Percentiles rank a stretch among this genome's conserved stretches.
Conservation (phyloP, 2,329 filamentous ascomycete species). For the Beauveria medogensis region DNA sequence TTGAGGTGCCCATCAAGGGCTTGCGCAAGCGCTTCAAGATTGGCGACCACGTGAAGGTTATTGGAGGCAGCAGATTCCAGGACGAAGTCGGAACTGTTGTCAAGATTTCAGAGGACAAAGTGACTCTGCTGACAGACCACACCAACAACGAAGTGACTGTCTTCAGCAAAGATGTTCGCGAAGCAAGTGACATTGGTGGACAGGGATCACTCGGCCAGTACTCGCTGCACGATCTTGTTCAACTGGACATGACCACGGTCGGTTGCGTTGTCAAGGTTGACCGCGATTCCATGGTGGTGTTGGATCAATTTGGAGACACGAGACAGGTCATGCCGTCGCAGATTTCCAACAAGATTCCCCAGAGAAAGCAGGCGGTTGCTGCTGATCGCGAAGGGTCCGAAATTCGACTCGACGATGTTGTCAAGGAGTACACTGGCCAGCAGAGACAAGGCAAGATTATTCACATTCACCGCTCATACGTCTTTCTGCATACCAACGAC, state of each 20-base stretch:
- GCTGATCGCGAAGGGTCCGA: slow-evolving; percentile 91
- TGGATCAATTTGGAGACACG: slow-evolving; percentile 83
- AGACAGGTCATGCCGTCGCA: slow-evolving; percentile 83
- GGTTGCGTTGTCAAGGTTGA: slow-evolving; percentile 93
- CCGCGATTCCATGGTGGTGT: slow-evolving; percentile 77
- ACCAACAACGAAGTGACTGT: slow-evolving; percentile 91
- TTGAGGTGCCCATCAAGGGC: slow-evolving; percentile 88
- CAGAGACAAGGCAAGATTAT: slow-evolving; percentile 80
- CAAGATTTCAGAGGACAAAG: slow-evolving; percentile 82
- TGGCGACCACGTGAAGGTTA: slow-evolving; percentile 97
- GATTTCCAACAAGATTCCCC: slow-evolving; percentile 80
- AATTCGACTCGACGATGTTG: slow-evolving; percentile 82
- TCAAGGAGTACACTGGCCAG: slow-evolving; percentile 84
- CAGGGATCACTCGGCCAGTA: slow-evolving; percentile 80
- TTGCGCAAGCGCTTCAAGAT: slow-evolving; percentile 86
- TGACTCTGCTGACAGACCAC: slow-evolving; percentile 88
- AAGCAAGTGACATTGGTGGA: slow-evolving; percentile 85
- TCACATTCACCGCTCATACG: slow-evolving; percentile 86
- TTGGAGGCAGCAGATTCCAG: slow-evolving; percentile 86
- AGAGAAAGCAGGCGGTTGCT: slow-evolving; percentile 76
- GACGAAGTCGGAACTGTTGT: slow-evolving; percentile 98
- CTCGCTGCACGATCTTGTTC: slow-evolving; percentile 86
- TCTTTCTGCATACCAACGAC: slow-evolving; percentile 81
- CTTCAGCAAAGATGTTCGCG: slow-evolving; percentile 92
- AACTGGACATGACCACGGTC: slow-evolving; percentile 86